Evolutionary conservation across 1,284 basidiomycete genomes (phyloP), one percentile per base, ranked within the genome.

Genomic region (Moesziomyces sp.): DNA sequence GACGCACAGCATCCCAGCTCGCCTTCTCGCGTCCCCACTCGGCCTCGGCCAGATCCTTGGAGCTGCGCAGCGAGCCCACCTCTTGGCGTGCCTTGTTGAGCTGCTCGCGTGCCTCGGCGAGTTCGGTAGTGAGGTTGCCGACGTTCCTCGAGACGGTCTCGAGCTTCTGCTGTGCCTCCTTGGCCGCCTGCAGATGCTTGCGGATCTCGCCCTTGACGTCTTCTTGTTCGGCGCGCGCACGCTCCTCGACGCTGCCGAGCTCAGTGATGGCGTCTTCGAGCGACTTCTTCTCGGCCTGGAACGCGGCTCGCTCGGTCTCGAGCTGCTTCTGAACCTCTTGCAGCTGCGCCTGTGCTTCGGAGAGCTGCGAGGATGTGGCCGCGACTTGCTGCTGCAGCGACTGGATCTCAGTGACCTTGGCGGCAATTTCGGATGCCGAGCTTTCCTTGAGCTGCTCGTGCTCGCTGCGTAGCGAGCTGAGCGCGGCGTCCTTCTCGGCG

Each of bases 1-100:
- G 89, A 65, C 89, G 90, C 83, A 94, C 92, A 61, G 90, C 88
- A 43, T 87, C 88, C 93, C 93, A 94, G 83, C 92, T 94, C 30
- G 84, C 91, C 28, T 91, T 93, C 73, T 93, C 90, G 3, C 89
- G 86, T 51, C 92, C 88, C 59, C 88, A 86, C 83, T 90, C 91
- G 64, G 93, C 86, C 14, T 84, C 86, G 19, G 90, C 88, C 19
- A 92, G 87, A 8, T 86, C 78, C 85, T 92, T 92, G 47, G 76
- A 70, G 52, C 68, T 73, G 38, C 78, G 70, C 33, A 72, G 53
- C 18, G 68, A 28, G 28, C 61, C 58, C 28, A 60, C 59, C 42
- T 79, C 78, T 21, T 68, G 69, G 19, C 63, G 56, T 23, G 61
- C 60, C 45, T 70, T 74, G 43, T 63, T 60, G 57, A 76, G 64